Conservation (phyloP, 1,284 basidiomycete genomes). For the Trichosporon ovoides region DNA sequence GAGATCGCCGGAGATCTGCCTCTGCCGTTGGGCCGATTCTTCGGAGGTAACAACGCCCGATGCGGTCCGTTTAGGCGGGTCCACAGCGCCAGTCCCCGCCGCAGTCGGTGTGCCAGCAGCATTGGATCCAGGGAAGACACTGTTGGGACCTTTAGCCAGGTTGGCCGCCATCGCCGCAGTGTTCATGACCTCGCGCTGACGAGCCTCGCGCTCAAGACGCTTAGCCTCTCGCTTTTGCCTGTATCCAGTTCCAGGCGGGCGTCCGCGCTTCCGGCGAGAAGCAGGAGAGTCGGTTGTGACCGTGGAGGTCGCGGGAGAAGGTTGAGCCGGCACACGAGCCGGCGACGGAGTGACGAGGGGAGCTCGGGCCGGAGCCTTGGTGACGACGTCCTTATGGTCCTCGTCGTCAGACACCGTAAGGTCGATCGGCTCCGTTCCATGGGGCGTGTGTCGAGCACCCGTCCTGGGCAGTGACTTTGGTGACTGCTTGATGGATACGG, state of each 20-base stretch:
- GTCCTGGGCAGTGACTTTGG: neutral
- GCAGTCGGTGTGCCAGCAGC: neutral
- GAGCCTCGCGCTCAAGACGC: neutral
- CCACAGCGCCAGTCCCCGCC: too few relatives aligned
- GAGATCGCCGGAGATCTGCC: too few relatives aligned
- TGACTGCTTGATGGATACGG: neutral
- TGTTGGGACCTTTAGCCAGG: neutral
- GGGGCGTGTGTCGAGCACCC: neutral
- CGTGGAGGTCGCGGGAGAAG: neutral
- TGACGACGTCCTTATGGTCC: neutral
- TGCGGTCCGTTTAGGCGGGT: too few relatives aligned
- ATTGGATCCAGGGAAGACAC: neutral
- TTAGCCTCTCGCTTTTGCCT: slow-evolving; percentile 1
- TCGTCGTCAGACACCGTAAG: neutral
- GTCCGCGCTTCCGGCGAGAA: slow-evolving; percentile 3
- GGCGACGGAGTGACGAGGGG: neutral
- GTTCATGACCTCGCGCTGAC: neutral
- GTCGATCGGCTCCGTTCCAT: neutral
- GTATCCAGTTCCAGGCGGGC: slow-evolving; percentile 7
- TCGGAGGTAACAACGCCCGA: too few relatives aligned
- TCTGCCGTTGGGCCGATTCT: too few relatives aligned
- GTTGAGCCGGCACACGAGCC: neutral
- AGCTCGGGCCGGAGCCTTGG: neutral
- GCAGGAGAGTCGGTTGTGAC: neutral
- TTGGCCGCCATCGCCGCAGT: neutral